These are phyloP conservation scores for Monilinia aucupariae DNA, from an alignment of 2,329 filamentous ascomycete species.

Conservation along the genomic window DNA sequence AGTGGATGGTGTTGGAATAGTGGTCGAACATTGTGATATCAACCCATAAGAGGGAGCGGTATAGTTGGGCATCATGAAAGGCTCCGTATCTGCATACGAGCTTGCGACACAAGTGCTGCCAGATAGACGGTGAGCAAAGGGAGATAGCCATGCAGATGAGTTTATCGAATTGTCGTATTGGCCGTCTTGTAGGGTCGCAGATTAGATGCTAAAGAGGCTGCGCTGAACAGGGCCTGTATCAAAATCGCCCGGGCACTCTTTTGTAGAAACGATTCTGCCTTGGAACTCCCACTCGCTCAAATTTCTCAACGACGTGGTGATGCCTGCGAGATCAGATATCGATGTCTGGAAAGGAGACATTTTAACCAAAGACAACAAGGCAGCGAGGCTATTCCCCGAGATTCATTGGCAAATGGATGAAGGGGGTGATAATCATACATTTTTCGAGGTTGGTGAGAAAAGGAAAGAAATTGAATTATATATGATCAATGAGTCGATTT, in stretches of 20 bases:
- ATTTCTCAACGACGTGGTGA: not conserved
- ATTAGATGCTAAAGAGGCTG: not conserved
- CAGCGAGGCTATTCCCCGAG: not conserved
- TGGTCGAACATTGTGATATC: not conserved
- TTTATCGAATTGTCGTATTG: not conserved
- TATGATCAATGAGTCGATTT: not conserved
- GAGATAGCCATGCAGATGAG: not conserved
- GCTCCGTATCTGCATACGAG: not conserved
- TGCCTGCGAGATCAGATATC: not conserved
- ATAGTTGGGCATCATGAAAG: not conserved
- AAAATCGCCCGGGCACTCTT: not conserved
- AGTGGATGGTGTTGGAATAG: not conserved
- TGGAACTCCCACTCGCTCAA: not conserved
- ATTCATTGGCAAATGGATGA: not conserved
- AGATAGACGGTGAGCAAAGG: not conserved
- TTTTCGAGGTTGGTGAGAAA: not conserved
- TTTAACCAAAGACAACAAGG: not conserved
- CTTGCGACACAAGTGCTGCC: not conserved
- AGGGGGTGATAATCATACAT: not conserved
- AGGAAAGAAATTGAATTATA: not conserved
- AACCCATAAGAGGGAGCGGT: not conserved
- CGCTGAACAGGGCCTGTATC: not conserved
- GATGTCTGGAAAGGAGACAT: not conserved
- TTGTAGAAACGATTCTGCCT: not conserved
- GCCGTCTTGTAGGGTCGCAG: not conserved